Conservation (phyloP, 2,329 filamentous ascomycete species). For the Pseudogymnoascus sp. region DNA sequence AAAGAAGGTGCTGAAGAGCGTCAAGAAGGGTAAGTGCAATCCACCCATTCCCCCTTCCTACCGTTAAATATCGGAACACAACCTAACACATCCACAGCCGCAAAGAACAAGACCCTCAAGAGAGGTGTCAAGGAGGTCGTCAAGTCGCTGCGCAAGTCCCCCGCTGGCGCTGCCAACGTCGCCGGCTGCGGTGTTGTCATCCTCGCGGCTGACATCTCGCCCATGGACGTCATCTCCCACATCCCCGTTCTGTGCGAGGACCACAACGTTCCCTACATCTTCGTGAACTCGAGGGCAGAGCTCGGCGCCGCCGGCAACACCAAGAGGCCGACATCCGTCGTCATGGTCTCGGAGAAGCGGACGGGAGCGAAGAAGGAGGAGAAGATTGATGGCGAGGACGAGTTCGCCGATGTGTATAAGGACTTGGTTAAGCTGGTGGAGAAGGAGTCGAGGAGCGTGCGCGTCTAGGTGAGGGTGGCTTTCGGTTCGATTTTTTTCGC, state of each 20-base stretch:
- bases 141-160: constrained; percentile 93
- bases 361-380: constrained; percentile 32
- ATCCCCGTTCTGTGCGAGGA: constrained; percentile 97
- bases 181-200: constrained; percentile 69
- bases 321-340: constrained; percentile 92
- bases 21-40: constrained; percentile 46
- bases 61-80: constrained; percentile 5
- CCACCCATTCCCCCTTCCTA: background rate
- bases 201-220: constrained; percentile 94
- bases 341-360: constrained; percentile 69
- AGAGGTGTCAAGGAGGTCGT: constrained; percentile 98
- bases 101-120: constrained; percentile 91
- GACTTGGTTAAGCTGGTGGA: constrained; percentile 59
- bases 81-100: constrained; percentile 52
- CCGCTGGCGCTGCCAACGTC: constrained; percentile 58
- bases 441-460: constrained; percentile 53
- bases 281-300: constrained; percentile 85
- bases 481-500: constrained; percentile 1
- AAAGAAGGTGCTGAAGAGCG: constrained; percentile 58
- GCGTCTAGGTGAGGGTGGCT: constrained; percentile 20
- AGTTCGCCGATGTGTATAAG: constrained; percentile 57
- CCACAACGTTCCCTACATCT: constrained; percentile 95
- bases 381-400: constrained; percentile 45
- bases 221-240: constrained; percentile 97
- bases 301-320: constrained; percentile 89